Evolutionary conservation across 192 early-diverging fungal species (phyloP).

Genomic region (Entomortierella beljakovae): DNA sequence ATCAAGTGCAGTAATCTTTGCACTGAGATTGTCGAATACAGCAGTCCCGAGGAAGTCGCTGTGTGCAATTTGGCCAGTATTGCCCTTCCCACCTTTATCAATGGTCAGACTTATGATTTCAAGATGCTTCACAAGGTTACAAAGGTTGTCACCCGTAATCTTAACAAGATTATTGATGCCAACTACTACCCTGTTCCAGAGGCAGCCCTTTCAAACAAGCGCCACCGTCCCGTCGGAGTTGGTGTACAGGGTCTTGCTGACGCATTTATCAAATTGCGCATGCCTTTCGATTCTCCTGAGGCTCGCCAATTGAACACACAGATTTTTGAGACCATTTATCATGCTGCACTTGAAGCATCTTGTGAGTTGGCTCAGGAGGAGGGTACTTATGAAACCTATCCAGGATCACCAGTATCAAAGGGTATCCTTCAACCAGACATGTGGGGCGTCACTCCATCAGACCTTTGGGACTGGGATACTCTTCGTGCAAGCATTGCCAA

Average conservation of each 20-base stretch:
- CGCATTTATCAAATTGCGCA: slow-evolving; percentile 94
- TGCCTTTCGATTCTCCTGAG: slow-evolving; percentile 91
- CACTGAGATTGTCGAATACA: slow-evolving; percentile 98
- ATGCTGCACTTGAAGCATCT: slow-evolving; percentile 91
- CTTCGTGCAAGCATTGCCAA: slow-evolving; percentile 83
- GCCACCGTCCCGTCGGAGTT: slow-evolving; percentile 97
- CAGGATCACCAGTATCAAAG: slow-evolving; percentile 88
- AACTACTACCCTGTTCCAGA: slow-evolving; percentile 97
- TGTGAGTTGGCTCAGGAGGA: slow-evolving; percentile 85
- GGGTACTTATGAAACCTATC: slow-evolving; percentile 91
- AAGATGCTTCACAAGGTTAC: slow-evolving; percentile 84
- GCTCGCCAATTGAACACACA: slow-evolving; percentile 85
- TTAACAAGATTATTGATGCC: slow-evolving; percentile 97
- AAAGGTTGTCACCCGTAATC: slow-evolving; percentile 91
- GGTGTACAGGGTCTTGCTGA: slow-evolving; percentile 99
- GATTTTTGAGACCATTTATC: slow-evolving; percentile 98
- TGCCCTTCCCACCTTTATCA: slow-evolving; percentile 89
- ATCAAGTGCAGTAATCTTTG: slow-evolving; percentile 99
- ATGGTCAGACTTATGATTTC: slow-evolving; percentile 81
- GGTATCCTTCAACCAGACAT: slow-evolving; percentile 95
- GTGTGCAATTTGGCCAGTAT: slow-evolving; percentile 98
- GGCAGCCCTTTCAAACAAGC: slow-evolving; percentile 90
- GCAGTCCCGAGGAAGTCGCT: slow-evolving; percentile 94
- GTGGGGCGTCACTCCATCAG: slow-evolving; percentile 86
- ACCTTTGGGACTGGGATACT: slow-evolving; percentile 91